Evolutionary conservation across 495 filamentous ascomycete species (phyloP).

Genomic region (Penicillium ochrochloron): DNA sequence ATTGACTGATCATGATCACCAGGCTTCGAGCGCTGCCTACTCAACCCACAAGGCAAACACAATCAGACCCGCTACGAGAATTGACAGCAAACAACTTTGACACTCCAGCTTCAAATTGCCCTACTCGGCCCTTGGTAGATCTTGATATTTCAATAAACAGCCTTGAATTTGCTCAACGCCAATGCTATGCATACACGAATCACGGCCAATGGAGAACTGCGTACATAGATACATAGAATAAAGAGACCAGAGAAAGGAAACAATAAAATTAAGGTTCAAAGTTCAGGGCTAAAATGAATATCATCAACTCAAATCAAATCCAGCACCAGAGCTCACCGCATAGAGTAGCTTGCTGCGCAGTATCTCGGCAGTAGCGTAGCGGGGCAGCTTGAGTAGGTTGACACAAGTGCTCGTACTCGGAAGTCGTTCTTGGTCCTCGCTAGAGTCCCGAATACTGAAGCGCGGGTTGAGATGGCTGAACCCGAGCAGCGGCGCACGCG

Average conservation of each 20-base stretch:
- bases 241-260: conserved; percentile 7
- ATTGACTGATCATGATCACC: background rate
- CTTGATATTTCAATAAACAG: conserved; percentile 22
- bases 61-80: background rate
- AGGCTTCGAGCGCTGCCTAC: background rate
- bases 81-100: background rate
- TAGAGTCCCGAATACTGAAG: conserved; percentile 90
- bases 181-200: conserved; percentile 36
- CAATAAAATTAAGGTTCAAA: background rate
- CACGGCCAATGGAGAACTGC: background rate
- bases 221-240: conserved; percentile 11
- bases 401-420: conserved; percentile 98
- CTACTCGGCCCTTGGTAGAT: conserved; percentile 14
- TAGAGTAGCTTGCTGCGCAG: conserved; percentile 84
- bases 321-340: conserved; percentile 87
- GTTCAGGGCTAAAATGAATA: conserved; percentile 4
- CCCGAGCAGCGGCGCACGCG: conserved; percentile 86
- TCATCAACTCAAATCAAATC: conserved; percentile 85
- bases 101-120: background rate
- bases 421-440: conserved; percentile 75
- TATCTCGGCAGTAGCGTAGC: conserved; percentile 65
- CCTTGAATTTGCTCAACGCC: conserved; percentile 30
- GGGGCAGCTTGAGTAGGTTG: conserved; percentile 91
- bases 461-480: conserved; percentile 84
- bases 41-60: background rate